Percentiles rank a stretch among this genome's conserved stretches.
Evolutionary conservation across 805 yeast species (phyloP).

Genomic region (Saccharomycopsis guyanensis): DNA sequence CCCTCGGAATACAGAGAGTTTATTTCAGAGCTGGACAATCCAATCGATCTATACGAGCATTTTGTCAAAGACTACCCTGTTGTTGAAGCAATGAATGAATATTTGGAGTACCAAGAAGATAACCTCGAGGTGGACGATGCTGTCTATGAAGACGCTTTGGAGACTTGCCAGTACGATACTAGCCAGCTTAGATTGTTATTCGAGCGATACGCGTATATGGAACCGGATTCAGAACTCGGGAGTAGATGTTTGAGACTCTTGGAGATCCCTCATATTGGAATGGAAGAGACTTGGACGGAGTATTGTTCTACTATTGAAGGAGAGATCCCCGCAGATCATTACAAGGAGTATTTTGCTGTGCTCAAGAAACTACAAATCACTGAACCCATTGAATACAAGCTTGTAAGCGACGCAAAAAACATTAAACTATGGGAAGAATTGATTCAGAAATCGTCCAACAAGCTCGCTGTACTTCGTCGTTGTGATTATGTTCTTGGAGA

Average conservation of each 20-base stretch:
- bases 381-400: not conserved
- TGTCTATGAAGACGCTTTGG: not conserved
- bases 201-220: not conserved
- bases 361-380: not conserved
- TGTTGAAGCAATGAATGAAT: not conserved
- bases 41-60: not conserved
- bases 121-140: not conserved
- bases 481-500: not conserved
- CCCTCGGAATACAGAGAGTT: not conserved
- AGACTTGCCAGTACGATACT: not conserved
- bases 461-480: not conserved
- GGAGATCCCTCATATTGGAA: conserved; percentile 33
- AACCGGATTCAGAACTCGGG: too few species aligned
- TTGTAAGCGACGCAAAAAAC: not conserved
- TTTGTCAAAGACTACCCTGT: not conserved
- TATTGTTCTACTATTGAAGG: conserved; percentile 33
- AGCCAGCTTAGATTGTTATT: not conserved
- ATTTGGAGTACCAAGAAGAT: not conserved
- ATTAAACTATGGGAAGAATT: not conserved
- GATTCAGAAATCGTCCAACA: not conserved
- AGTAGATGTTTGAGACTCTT: too few species aligned
- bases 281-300: conserved; percentile 34
- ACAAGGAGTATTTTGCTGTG: not conserved
- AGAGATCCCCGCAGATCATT: not conserved
- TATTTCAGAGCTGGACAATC: not conserved